These are phyloP conservation scores for Trichoderma semiorbis DNA, from an alignment of 2,329 filamentous ascomycete species.

Conservation along the genomic window DNA sequence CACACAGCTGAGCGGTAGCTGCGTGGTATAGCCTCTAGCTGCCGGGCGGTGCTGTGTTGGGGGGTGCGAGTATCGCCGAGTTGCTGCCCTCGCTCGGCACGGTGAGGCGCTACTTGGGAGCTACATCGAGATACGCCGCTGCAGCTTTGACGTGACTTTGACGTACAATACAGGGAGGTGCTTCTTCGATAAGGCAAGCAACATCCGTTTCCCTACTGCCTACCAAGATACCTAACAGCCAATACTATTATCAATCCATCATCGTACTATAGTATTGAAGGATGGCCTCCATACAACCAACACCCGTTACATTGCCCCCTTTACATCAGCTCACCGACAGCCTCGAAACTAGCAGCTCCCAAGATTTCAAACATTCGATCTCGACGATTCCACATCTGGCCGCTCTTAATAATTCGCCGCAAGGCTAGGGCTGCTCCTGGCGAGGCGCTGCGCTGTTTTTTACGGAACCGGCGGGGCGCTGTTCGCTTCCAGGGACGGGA, in stretches of 20 bases:
- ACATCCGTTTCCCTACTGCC: neutral
- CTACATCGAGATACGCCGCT: neutral
- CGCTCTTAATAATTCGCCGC: neutral
- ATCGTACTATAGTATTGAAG: neutral
- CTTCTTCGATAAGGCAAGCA: neutral
- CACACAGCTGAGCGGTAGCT: neutral
- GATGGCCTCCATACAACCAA: neutral
- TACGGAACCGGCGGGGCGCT: slow-evolving; percentile 17
- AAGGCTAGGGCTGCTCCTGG: slow-evolving; percentile 1
- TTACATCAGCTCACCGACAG: neutral
- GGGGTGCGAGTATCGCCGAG: neutral
- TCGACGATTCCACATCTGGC: neutral
- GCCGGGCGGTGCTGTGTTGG: neutral
- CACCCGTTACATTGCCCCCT: neutral
- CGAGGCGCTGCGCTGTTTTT: slow-evolving; percentile 12
- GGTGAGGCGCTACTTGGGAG: neutral
- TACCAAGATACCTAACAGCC: neutral
- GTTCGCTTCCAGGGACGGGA: neutral
- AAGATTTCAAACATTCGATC: neutral
- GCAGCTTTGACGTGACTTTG: neutral
- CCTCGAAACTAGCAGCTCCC: neutral
- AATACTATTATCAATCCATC: neutral
- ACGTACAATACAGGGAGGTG: neutral
- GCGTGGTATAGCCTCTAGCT: neutral
- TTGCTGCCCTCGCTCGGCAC: neutral